These are phyloP conservation scores for Raffaelea deltoideospora DNA, from an alignment of 2,329 filamentous ascomycete species.

Conservation along the genomic window DNA sequence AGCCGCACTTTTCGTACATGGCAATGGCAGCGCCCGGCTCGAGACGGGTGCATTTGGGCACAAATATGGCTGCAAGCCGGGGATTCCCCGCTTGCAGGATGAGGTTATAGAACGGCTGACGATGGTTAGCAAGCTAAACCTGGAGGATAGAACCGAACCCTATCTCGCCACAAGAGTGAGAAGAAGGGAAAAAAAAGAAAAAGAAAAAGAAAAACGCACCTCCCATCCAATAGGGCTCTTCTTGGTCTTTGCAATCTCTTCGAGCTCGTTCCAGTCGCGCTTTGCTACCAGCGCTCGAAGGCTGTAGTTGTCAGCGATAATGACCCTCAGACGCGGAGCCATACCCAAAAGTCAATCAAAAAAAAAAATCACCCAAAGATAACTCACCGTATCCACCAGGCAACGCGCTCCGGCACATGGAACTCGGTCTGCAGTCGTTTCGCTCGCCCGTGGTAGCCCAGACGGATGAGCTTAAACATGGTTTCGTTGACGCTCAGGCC, in stretches of 20 bases:
- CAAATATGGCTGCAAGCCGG: constrained; percentile 66
- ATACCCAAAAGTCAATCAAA: too few relatives aligned
- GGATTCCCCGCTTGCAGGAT: constrained; percentile 80
- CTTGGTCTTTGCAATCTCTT: constrained; percentile 63
- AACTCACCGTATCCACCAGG: constrained; percentile 61
- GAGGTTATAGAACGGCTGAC: constrained; percentile 78
- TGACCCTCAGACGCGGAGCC: too few relatives aligned
- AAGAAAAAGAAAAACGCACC: constrained; percentile 37
- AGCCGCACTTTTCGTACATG: constrained; percentile 95
- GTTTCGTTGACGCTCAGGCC: constrained; percentile 86
- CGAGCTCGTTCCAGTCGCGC: constrained; percentile 82
- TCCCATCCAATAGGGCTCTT: constrained; percentile 96
- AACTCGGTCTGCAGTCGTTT: constrained; percentile 85
- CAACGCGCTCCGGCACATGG: constrained; percentile 79
- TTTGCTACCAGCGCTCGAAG: constrained; percentile 79
- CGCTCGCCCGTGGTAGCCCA: constrained; percentile 71
- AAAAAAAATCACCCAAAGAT: neutral
- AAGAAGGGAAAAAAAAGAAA: constrained; percentile 1
- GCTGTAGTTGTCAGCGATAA: constrained; percentile 22
- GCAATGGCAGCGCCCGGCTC: constrained; percentile 55
- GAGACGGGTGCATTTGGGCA: constrained; percentile 70
- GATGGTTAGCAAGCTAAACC: neutral
- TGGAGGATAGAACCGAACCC: too few relatives aligned
- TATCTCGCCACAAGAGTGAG: too few relatives aligned
- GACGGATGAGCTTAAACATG: constrained; percentile 70